These are phyloP conservation scores for Saturnispora zaruensis DNA, from an alignment of 805 yeast genomes.

Conservation along the genomic window DNA sequence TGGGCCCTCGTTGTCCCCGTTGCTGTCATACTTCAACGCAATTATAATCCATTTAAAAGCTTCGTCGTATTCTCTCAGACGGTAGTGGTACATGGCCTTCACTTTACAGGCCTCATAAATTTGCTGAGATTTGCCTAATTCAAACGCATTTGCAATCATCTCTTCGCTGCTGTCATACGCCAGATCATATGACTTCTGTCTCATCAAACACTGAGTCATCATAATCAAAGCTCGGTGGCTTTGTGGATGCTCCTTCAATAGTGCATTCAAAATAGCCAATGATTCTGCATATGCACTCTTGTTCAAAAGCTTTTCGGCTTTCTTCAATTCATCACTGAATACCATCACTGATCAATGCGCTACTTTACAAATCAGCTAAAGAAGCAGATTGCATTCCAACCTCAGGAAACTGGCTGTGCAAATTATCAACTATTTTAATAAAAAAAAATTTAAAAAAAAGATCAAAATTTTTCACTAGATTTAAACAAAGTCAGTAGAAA, in stretches of 20 bases:
- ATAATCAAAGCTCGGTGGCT: conserved; percentile 42
- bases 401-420: conserved; percentile 1
- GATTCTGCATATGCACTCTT: conserved; percentile 40
- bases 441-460: not conserved
- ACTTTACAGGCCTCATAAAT: conserved; percentile 43
- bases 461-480: not conserved
- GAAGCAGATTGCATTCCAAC: not conserved
- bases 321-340: conserved; percentile 19
- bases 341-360: conserved; percentile 5
- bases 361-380: not conserved
- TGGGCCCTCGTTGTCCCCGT: conserved; percentile 36
- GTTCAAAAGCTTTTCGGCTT: conserved; percentile 37
- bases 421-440: not conserved
- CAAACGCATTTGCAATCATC: conserved; percentile 37
- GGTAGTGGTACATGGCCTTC: conserved; percentile 39
- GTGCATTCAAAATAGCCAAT: conserved; percentile 30
- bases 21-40: conserved; percentile 35
- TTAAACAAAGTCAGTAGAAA: not conserved
- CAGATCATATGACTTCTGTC: conserved; percentile 37
- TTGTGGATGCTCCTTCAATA: conserved; percentile 35
- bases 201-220: conserved; percentile 42
- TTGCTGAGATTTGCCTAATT: conserved; percentile 37
- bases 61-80: conserved; percentile 32
- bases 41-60: conserved; percentile 36
- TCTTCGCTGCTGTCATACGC: conserved; percentile 39